phyloP scores from a whole-genome alignment of 2,329 filamentous ascomycete genomes.

The Claviceps monticola region DNA sequence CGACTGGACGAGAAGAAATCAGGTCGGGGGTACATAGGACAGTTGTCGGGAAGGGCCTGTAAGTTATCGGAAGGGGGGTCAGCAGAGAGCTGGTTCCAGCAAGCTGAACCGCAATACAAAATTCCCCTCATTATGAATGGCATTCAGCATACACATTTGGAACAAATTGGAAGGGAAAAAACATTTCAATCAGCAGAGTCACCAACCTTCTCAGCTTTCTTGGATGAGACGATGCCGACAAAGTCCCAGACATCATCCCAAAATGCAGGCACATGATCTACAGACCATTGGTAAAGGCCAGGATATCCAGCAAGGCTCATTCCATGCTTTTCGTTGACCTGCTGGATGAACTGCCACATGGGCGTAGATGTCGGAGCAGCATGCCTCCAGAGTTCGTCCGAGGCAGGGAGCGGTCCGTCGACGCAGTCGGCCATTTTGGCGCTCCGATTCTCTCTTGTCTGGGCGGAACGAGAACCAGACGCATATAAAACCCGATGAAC shows the following conservation, averaged over 20 bases:
- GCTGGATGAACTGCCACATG: conserved; percentile 58
- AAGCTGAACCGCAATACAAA: not conserved
- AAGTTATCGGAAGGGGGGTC: not conserved
- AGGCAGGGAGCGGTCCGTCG: not conserved
- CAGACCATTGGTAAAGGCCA: conserved; percentile 74
- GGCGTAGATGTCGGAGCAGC: conserved; percentile 50
- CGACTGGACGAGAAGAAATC: conserved; percentile 67
- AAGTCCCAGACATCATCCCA: conserved; percentile 82
- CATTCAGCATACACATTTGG: not conserved
- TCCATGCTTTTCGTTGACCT: conserved; percentile 53
- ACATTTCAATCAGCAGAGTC: not conserved
- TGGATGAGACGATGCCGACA: conserved; percentile 59
- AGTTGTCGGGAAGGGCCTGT: conserved; percentile 53
- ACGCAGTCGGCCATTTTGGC: conserved; percentile 8
- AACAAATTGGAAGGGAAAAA: not conserved
- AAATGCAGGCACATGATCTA: conserved; percentile 59
- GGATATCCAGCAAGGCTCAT: conserved; percentile 52
- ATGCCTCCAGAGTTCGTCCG: conserved; percentile 56
- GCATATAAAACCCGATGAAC: too few species aligned
- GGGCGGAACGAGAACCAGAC: too few species aligned
- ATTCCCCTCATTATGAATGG: not conserved
- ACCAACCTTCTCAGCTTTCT: conserved; percentile 44
- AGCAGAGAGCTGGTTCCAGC: not conserved
- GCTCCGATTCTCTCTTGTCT: not conserved
- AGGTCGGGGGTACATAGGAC: conserved; percentile 73